phyloP scores from a whole-genome alignment of 2,329 filamentous ascomycete genomes.

The Gnomoniopsis smithogilvyi region DNA sequence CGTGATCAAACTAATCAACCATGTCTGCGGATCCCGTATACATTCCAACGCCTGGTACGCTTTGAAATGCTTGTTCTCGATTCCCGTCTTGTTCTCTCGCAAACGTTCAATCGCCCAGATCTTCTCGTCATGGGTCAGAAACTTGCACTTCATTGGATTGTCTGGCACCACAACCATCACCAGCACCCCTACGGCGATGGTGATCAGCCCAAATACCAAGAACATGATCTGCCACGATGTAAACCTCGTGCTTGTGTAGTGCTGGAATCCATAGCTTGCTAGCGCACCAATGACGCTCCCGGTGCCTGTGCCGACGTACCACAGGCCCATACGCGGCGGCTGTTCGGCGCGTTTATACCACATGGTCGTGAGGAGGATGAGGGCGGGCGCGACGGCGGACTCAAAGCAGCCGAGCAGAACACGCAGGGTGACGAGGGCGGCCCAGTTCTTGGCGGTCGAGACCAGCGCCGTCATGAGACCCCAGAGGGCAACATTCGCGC shows the following conservation, averaged over 20 bases:
- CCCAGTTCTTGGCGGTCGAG: constrained; percentile 47
- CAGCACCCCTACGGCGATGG: constrained; percentile 9
- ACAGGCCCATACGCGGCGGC: constrained; percentile 29
- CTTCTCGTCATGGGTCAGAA: constrained; percentile 15
- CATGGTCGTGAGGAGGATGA: constrained; percentile 29
- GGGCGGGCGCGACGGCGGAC: constrained; percentile 48
- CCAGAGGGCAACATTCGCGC: constrained; percentile 41
- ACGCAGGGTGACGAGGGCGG: constrained; percentile 44
- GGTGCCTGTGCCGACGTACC: constrained; percentile 32
- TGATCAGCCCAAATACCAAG: constrained; percentile 14
- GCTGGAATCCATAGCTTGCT: constrained; percentile 29
- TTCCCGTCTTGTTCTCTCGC: constrained; percentile 62
- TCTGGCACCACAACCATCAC: constrained; percentile 16
- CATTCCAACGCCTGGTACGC: constrained; percentile 48
- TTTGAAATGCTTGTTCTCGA: constrained; percentile 68
- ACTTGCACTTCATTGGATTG: constrained; percentile 11
- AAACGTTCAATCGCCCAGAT: constrained; percentile 41
- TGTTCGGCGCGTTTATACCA: constrained; percentile 33
- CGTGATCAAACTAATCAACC: constrained; percentile 20
- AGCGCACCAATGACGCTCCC: constrained; percentile 28
- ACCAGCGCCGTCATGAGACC: constrained; percentile 45
- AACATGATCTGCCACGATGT: constrained; percentile 22
- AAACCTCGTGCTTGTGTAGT: constrained; percentile 20
- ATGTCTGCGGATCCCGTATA: constrained; percentile 18
- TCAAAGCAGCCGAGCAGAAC: constrained; percentile 53